Percentiles rank a stretch among this genome's conserved stretches.
Evolutionary conservation across 352 stramenopile genomes (phyloP).

Genomic region (Phytophthora fragariae): DNA sequence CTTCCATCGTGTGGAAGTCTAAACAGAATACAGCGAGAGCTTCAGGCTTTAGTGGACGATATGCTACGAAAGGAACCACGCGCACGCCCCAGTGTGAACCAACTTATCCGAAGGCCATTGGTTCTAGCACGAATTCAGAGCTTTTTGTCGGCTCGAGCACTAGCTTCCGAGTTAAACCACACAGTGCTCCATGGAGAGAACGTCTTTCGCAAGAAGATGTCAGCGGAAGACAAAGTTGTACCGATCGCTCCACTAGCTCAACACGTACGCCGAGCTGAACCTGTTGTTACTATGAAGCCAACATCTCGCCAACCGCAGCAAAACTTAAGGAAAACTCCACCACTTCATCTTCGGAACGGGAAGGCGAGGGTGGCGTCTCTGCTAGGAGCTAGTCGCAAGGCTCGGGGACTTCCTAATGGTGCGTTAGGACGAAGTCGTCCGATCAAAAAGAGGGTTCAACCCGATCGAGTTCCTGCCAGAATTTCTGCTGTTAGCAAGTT

Average conservation of each 20-base stretch:
- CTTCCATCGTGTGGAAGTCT: conserved; percentile 23
- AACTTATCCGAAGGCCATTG: conserved; percentile 63
- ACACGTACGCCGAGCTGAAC: conserved; percentile 20
- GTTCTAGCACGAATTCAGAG: conserved; percentile 68
- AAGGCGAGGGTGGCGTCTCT: conserved; percentile 24
- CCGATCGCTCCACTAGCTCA: conserved; percentile 1
- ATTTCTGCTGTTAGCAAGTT: conserved; percentile 11
- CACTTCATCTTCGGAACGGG: conserved; percentile 1
- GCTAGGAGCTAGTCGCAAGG: conserved; percentile 30
- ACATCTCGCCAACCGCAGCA: background rate
- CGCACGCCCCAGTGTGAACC: conserved; percentile 69
- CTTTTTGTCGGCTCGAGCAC: conserved; percentile 63
- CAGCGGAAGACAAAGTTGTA: conserved; percentile 3
- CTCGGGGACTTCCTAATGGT: conserved; percentile 14
- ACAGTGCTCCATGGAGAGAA: conserved; percentile 78
- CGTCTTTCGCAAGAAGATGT: conserved; percentile 57
- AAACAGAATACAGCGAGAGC: conserved; percentile 21
- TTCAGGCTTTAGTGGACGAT: conserved; percentile 51
- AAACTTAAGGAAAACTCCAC: conserved; percentile 12
- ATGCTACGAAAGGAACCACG: conserved; percentile 74
- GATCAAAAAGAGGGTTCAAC: conserved; percentile 19
- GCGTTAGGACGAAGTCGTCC: conserved; percentile 21
- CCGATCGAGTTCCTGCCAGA: conserved; percentile 17
- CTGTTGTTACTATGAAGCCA: conserved; percentile 14
- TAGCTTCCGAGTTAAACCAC: conserved; percentile 71